phyloP scores from a whole-genome alignment of 805 yeast species.

The Barnettozyma sp. region DNA sequence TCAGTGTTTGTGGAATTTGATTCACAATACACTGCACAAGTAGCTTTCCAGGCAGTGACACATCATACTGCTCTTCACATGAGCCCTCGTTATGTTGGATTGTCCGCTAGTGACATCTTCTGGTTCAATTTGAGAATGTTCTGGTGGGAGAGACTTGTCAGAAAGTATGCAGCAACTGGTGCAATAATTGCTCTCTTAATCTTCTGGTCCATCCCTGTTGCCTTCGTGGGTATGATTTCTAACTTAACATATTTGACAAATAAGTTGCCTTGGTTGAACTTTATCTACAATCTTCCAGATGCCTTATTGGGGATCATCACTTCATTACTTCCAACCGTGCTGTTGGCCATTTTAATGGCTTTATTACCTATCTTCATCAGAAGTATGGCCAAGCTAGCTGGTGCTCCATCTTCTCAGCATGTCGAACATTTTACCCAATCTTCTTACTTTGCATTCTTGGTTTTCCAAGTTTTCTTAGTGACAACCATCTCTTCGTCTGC shows the following conservation, averaged over 20 bases:
- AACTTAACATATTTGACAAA: conserved; percentile 57
- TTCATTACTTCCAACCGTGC: conserved; percentile 60
- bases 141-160: conserved; percentile 69
- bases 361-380: conserved; percentile 60
- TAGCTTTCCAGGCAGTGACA: conserved; percentile 56
- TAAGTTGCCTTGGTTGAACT: conserved; percentile 46
- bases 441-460: conserved; percentile 62
- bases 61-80: conserved; percentile 63
- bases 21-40: conserved; percentile 66
- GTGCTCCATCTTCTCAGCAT: conserved; percentile 48
- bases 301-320: conserved; percentile 56
- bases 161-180: conserved; percentile 45
- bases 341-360: conserved; percentile 59
- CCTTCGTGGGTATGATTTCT: conserved; percentile 70
- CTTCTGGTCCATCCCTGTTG: conserved; percentile 74
- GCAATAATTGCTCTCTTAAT: conserved; percentile 50
- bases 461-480: conserved; percentile 64
- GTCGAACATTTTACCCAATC: conserved; percentile 62
- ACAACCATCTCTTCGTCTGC: conserved; percentile 70
- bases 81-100: conserved; percentile 53
- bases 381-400: conserved; percentile 52
- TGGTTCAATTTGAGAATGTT: conserved; percentile 72
- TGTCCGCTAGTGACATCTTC: conserved; percentile 53
- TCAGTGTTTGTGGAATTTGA: conserved; percentile 76
- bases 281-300: conserved; percentile 50